A percentile compares a stretch with the other conserved stretches of the same genome.
These are phyloP conservation scores for Aspergillus caelatus DNA, from an alignment of 2,329 filamentous ascomycete genomes.

Conservation along the genomic window DNA sequence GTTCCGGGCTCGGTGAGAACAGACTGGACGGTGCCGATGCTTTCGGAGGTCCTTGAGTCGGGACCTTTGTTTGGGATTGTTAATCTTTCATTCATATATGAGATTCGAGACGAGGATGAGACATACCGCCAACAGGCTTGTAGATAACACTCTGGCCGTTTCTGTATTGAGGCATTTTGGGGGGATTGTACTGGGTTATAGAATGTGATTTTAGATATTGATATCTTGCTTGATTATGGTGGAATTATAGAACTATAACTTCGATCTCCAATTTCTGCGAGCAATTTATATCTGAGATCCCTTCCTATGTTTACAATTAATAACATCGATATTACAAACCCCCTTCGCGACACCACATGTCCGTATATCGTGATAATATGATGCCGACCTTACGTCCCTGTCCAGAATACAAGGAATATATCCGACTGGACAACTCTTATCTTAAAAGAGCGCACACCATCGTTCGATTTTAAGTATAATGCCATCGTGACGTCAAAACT, in stretches of 20 bases:
- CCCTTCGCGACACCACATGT: no score
- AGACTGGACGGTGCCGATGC: neutral
- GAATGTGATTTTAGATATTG: neutral
- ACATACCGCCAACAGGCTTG: slow-evolving; percentile 1
- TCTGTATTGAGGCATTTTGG: slow-evolving; percentile 2
- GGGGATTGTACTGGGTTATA: no score
- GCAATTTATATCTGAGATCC: neutral
- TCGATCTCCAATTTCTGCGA: no score
- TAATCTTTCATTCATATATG: no score
- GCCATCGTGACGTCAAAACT: neutral
- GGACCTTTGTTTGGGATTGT: neutral
- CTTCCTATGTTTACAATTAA: no score
- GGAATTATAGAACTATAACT: no score
- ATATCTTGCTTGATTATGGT: neutral
- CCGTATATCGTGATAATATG: neutral
- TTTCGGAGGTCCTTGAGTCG: neutral
- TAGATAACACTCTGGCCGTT: neutral
- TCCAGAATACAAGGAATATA: no score
- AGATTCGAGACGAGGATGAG: no score
- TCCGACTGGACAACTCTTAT: no score
- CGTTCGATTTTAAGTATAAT: no score
- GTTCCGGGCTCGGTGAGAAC: neutral
- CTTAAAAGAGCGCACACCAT: no score
- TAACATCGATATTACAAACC: no score
- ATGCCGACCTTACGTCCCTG: neutral